Percentiles rank a stretch among this genome's conserved stretches.
Evolutionary conservation across 2,329 filamentous ascomycete genomes (phyloP).

Genomic region (Acrocalymma vagum): DNA sequence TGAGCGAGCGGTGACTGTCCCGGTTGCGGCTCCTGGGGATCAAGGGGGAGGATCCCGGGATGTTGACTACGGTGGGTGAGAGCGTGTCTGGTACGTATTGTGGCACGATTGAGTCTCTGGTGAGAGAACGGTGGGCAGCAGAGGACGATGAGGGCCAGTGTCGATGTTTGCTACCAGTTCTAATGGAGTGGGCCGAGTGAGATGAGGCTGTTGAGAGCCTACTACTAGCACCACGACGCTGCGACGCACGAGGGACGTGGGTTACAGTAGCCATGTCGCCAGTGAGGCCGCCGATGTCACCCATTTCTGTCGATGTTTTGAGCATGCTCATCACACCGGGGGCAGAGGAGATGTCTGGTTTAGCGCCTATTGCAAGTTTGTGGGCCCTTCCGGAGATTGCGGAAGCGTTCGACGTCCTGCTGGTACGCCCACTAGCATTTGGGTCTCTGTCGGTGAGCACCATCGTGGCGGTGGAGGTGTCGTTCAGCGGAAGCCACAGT

Average conservation of each 20-base stretch:
- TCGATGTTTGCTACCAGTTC: conserved; percentile 43
- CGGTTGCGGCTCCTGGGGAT: conserved; percentile 33
- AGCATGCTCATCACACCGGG: conserved; percentile 60
- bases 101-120: conserved; percentile 52
- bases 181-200: conserved; percentile 52
- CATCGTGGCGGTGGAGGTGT: conserved; percentile 39
- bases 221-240: conserved; percentile 40
- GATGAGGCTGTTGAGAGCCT: conserved; percentile 51
- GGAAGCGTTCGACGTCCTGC: conserved; percentile 57
- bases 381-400: conserved; percentile 43
- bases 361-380: conserved; percentile 34
- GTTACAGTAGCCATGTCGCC: conserved; percentile 48
- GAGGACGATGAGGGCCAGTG: conserved; percentile 52
- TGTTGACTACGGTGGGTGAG: conserved; percentile 42
- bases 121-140: conserved; percentile 48
- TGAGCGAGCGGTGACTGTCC: conserved; percentile 53
- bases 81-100: conserved; percentile 49
- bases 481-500: background rate
- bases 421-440: conserved; percentile 56
- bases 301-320: conserved; percentile 58
- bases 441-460: conserved; percentile 54
- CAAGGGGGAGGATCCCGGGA: conserved; percentile 38
- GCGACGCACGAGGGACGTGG: conserved; percentile 44
- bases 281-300: conserved; percentile 52
- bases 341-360: conserved; percentile 39